These are phyloP conservation scores for Colletotrichum endophyticum DNA, from an alignment of 2,329 filamentous ascomycete species.

Conservation along the genomic window DNA sequence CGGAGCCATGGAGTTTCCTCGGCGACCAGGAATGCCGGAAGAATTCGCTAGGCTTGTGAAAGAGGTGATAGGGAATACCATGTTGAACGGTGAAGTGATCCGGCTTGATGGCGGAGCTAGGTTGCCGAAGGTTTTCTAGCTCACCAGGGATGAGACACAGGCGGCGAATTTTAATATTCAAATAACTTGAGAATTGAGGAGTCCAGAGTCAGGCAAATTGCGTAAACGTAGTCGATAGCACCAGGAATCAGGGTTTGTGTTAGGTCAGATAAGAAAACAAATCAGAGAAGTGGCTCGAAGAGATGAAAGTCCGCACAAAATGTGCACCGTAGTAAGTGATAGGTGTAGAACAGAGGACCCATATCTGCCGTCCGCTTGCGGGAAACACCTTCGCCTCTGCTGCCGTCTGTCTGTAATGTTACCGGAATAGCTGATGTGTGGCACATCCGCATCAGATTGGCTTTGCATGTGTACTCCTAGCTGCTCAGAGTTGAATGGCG, in stretches of 20 bases:
- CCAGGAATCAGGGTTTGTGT: no score
- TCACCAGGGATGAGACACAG: background rate
- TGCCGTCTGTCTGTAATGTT: background rate
- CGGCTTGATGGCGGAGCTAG: background rate
- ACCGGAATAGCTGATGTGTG: background rate
- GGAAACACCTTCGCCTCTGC: background rate
- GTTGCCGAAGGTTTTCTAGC: background rate
- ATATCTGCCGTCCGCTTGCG: background rate
- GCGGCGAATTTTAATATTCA: background rate
- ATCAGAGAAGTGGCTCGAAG: no score
- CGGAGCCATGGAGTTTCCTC: background rate
- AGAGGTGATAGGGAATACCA: background rate
- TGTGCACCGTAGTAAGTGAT: background rate
- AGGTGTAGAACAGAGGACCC: background rate
- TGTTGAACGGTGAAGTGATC: background rate
- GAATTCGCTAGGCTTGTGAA: background rate
- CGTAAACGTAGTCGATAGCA: no score
- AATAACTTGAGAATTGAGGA: no score
- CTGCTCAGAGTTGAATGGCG: background rate
- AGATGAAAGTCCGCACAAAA: background rate
- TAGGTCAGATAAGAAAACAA: background rate
- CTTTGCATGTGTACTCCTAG: background rate
- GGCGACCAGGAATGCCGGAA: background rate
- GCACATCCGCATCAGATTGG: background rate
- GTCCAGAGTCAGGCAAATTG: no score